A percentile compares a stretch with the other conserved stretches of the same genome.
Conservation (phyloP, 1,284 basidiomycete genomes). For the Trichosporon sp. region DNA sequence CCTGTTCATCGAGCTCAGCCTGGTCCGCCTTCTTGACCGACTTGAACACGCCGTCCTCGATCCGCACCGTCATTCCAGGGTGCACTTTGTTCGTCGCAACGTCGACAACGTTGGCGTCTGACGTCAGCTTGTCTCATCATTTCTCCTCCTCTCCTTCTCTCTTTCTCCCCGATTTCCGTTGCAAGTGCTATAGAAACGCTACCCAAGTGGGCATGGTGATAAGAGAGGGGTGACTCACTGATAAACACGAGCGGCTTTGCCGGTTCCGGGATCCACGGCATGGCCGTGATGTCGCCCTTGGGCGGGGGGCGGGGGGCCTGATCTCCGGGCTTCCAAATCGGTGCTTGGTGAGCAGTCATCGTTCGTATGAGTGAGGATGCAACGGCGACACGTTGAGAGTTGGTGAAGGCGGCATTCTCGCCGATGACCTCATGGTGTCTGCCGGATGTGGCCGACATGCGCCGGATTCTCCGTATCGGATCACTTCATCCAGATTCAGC, state of each 20-base stretch:
- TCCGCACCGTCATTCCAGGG: constrained; percentile 23
- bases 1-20: neutral
- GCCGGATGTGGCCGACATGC: neutral
- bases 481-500: too few relatives aligned
- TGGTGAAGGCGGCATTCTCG: neutral
- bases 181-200: too few relatives aligned
- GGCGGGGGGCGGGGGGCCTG: constrained; percentile 22
- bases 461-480: too few relatives aligned
- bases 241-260: constrained; percentile 25
- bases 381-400: neutral
- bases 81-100: constrained; percentile 29
- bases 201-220: too few relatives aligned
- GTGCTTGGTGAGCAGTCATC: constrained; percentile 15
- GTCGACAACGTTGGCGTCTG: constrained; percentile 36
- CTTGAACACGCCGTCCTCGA: constrained; percentile 31
- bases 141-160: too few relatives aligned
- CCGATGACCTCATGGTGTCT: constrained; percentile 2
- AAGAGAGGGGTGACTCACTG: neutral
- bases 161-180: too few relatives aligned
- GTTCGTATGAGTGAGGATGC: neutral
- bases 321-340: constrained; percentile 2
- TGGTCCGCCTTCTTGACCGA: neutral
- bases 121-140: neutral
- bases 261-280: constrained; percentile 22
- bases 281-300: constrained; percentile 24